phyloP scores from a whole-genome alignment of 1,284 basidiomycete genomes.

The Meripilus lineatus region DNA sequence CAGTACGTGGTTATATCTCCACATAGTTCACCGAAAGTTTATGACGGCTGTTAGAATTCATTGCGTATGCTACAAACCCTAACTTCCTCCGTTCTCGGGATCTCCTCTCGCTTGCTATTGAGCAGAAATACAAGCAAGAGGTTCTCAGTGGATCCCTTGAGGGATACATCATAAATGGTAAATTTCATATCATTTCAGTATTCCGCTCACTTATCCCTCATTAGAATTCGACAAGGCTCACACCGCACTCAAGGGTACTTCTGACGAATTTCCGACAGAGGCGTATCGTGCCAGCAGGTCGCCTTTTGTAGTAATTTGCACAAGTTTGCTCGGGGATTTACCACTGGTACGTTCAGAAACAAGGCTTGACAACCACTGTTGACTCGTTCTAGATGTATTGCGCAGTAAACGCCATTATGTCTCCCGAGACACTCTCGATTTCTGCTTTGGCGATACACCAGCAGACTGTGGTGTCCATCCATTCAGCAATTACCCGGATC shows the following conservation, averaged over 20 bases:
- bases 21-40: background rate
- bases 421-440: too few species aligned
- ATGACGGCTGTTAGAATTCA: background rate
- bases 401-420: too few species aligned
- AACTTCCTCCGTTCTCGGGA: conserved; percentile 4
- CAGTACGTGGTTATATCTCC: background rate
- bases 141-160: conserved; percentile 3
- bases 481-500: background rate
- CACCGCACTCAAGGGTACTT: background rate
- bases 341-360: conserved; percentile 4
- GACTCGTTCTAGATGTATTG: too few species aligned
- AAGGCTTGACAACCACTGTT: too few species aligned
- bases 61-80: background rate
- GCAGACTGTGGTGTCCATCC: background rate
- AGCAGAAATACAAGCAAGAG: conserved; percentile 5
- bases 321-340: background rate
- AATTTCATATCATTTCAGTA: background rate
- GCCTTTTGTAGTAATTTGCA: background rate
- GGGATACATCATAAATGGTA: conserved; percentile 8
- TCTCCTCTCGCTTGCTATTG: conserved; percentile 6
- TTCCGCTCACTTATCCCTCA: background rate
- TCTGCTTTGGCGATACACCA: too few species aligned
- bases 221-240: background rate
- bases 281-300: background rate
- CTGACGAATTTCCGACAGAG: background rate